phyloP scores from a whole-genome alignment of 306 rosid species.

The Pyrus bretschneideri region DNA sequence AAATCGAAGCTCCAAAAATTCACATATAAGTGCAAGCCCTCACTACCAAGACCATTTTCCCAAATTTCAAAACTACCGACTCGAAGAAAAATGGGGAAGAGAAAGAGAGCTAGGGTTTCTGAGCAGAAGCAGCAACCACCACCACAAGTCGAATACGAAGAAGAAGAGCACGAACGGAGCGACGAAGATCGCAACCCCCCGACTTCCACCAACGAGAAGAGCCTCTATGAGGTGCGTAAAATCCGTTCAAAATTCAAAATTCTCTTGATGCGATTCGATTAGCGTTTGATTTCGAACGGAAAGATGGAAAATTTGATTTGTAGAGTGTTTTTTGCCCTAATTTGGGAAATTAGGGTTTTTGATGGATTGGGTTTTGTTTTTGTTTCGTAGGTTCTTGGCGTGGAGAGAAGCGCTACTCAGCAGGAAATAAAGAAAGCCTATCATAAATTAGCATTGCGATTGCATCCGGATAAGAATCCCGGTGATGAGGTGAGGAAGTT shows the following conservation, averaged over 20 bases:
- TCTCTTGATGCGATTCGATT: not conserved
- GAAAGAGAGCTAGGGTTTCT: conserved; percentile 54
- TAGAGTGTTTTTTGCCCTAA: not conserved
- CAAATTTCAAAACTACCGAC: not conserved
- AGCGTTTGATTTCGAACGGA: no score
- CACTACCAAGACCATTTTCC: not conserved
- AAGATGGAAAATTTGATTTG: not conserved
- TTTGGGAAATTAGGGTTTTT: not conserved
- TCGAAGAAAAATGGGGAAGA: conserved; percentile 41
- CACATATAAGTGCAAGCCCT: not conserved
- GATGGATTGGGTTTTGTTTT: not conserved
- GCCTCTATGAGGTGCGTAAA: conserved; percentile 55
- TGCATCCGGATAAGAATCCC: conserved; percentile 95
- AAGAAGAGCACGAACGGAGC: not conserved
- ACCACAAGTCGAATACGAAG: conserved; percentile 18
- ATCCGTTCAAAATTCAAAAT: not conserved
- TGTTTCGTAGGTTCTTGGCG: conserved; percentile 55
- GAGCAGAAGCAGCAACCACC: conserved; percentile 31
- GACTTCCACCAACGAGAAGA: conserved; percentile 18
- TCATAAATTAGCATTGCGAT: conserved; percentile 73
- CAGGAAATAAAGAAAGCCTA: conserved; percentile 93
- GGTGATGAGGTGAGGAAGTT: conserved; percentile 57
- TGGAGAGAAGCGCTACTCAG: conserved; percentile 77
- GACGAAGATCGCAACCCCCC: conserved; percentile 6
- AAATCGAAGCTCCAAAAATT: not conserved